These are phyloP conservation scores for Rosa multiflora DNA, from an alignment of 306 rosid species.

Conservation along the genomic window DNA sequence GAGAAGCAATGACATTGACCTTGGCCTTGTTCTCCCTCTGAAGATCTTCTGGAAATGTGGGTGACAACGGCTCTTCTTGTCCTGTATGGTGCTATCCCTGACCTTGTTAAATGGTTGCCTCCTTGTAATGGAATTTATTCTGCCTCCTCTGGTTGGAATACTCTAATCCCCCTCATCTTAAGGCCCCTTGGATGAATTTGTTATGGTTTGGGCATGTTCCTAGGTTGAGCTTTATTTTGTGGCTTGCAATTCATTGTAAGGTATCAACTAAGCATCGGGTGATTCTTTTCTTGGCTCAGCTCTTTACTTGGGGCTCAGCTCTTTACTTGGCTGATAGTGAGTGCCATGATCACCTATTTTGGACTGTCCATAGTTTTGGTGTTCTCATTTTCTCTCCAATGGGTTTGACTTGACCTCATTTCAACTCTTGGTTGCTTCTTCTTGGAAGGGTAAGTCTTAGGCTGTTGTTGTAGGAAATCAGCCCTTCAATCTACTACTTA, in stretches of 20 bases:
- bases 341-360: background rate
- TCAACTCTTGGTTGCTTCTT: background rate
- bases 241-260: background rate
- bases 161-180: background rate
- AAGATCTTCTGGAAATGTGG: background rate
- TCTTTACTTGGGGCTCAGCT: too few species aligned
- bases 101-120: background rate
- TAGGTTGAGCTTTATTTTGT: constrained; percentile 2
- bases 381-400: background rate
- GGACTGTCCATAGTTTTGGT: background rate
- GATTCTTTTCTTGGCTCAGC: background rate
- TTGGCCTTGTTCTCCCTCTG: background rate
- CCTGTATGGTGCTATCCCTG: background rate
- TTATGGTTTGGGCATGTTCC: background rate
- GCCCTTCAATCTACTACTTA: background rate
- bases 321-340: background rate
- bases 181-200: background rate
- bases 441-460: background rate
- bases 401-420: background rate
- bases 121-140: background rate
- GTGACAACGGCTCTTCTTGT: background rate
- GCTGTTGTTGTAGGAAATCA: background rate
- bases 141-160: background rate
- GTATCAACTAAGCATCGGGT: background rate
- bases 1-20: background rate